These are phyloP conservation scores for Fraxinus baroniana DNA, from an alignment of 305 asterid species.

Conservation along the genomic window DNA sequence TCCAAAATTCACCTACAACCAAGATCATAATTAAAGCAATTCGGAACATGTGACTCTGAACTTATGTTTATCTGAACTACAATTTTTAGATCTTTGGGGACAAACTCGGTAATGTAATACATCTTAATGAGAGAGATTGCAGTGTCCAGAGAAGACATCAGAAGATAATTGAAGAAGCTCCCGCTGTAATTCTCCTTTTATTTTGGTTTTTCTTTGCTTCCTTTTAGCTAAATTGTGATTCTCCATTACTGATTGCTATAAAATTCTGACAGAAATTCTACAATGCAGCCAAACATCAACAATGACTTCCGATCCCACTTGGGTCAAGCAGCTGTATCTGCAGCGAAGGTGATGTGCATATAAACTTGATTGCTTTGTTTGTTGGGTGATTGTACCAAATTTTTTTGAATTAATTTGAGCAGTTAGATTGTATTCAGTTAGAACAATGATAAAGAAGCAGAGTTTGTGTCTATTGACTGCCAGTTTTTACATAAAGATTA, in stretches of 20 bases:
- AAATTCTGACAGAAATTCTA: conserved; percentile 27
- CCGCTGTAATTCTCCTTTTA: conserved; percentile 65
- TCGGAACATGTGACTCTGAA: conserved; percentile 1
- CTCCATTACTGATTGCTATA: conserved; percentile 27
- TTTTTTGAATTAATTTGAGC: background rate
- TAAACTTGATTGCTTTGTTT: conserved; percentile 16
- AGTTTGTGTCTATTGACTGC: background rate
- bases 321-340: conserved; percentile 98
- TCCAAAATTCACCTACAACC: background rate
- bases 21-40: background rate
- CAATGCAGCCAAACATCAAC: conserved; percentile 76
- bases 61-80: conserved; percentile 14
- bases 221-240: conserved; percentile 11
- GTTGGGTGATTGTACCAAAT: conserved; percentile 14
- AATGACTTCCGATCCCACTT: conserved; percentile 66
- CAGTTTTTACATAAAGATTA: conserved; percentile 6
- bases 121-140: conserved; percentile 96
- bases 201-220: conserved; percentile 19
- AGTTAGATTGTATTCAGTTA: background rate
- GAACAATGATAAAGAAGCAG: background rate
- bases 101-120: conserved; percentile 76
- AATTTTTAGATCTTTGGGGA: conserved; percentile 81
- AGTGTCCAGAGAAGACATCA: conserved; percentile 98
- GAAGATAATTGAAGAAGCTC: conserved; percentile 99
- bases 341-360: conserved; percentile 76